Evolutionary conservation across 2,329 filamentous ascomycete species (phyloP), one percentile per base, ranked within the genome.

Genomic region (Venturia pyrina): DNA sequence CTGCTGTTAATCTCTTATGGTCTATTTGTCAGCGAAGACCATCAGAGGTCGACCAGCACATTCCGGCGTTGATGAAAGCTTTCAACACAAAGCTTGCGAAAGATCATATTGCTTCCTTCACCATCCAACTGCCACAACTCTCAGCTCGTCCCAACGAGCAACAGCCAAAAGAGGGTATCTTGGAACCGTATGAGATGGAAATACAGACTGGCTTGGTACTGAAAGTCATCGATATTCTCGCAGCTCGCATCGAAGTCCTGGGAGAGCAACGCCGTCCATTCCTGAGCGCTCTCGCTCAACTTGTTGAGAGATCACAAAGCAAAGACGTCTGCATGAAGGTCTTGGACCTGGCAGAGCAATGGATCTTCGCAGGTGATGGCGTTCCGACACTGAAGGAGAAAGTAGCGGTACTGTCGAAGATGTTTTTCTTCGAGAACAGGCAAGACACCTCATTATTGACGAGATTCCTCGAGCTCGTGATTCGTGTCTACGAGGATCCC

Each of bases 321-420:
- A 89, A 89, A 66, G 84, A 86, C 24, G 83, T 99, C 8, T 98
- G 95, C 76, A 89, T 91, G 72, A 96, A 96, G 78, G 93, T 99
- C 65, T 80, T 99, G 37, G 87, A 89, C 63, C 93, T 99, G 85
- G 93, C 97, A 4, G 93, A 98, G 74, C 85, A 83, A 41, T 99
- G 96, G 96, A 90, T 99, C 6, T 99, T 99, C 80, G 86, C 91
- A 69, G 95, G 91, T 0, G 95, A 96, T 69, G 95, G 92, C 1
- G 97, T 95, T 83, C 95, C 95, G 0, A 99, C 95, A 0, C 83
- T 99, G 1, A 99, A 99, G 76, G 96, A 99, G 78, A 99, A 99
- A 80, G 98, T 93, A 0, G 96, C 96, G 0, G 95, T 99, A 0
- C 80, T 99, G n/a, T 93, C 96, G 72, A 99, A 99, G 79, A 99